Percentiles rank a stretch among this genome's conserved stretches.
These are phyloP conservation scores for Stentor roeselii DNA, from an alignment of 73 alveolate genomes.

Conservation along the genomic window DNA sequence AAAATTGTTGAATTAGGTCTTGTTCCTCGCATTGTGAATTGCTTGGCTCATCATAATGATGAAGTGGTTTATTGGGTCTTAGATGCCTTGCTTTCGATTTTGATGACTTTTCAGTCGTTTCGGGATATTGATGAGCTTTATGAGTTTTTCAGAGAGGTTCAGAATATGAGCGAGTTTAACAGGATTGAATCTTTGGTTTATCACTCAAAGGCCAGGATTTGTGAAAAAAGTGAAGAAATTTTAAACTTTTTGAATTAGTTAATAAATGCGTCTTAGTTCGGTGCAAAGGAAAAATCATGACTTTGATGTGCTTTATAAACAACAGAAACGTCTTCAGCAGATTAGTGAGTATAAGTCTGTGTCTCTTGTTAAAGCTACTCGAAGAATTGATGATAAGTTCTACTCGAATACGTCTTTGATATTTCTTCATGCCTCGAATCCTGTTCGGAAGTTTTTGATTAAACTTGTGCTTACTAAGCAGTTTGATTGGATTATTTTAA, in stretches of 20 bases:
- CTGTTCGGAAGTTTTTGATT: neutral
- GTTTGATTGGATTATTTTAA: constrained; percentile 57
- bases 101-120: neutral
- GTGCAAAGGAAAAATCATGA: neutral
- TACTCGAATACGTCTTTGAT: neutral
- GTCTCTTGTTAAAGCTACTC: constrained; percentile 2
- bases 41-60: neutral
- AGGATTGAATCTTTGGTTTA: neutral
- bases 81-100: neutral
- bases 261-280: neutral
- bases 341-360: neutral
- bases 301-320: constrained; percentile 5
- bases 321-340: neutral
- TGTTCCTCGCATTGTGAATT: neutral
- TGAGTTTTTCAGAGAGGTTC: neutral
- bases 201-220: neutral
- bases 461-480: constrained; percentile 34
- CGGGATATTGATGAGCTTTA: neutral
- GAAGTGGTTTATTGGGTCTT: neutral
- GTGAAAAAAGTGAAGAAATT: neutral
- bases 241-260: neutral
- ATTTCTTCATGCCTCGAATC: neutral
- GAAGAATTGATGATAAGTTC: neutral
- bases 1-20: neutral
- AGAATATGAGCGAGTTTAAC: neutral